Evolutionary conservation across 495 filamentous ascomycete genomes (phyloP), one percentile per base, ranked within the genome.

Genomic region (Neurospora sp.): DNA sequence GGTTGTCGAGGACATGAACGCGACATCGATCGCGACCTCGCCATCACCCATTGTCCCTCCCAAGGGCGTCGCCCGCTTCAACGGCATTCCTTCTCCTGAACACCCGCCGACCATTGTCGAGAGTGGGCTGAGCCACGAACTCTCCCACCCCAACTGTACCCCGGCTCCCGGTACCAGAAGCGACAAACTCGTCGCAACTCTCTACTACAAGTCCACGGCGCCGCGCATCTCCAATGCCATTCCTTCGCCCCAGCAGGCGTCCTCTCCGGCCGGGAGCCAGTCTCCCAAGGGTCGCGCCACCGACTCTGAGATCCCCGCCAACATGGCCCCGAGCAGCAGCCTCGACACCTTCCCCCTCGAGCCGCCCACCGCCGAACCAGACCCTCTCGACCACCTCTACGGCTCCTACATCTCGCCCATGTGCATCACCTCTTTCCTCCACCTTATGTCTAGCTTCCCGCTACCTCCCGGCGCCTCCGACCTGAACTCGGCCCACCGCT

Each of bases 401-500:
- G 92, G 91, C 11, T 88, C 88, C 3, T 91, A 90, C 75, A 87
- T 95, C 73, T 93, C 91, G 40, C 92, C 92, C 76, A 83, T 93
- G 76, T 93, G 91, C 82, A 85, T 96, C 78, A 92, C 92, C 37
- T 91, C 93, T 73, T 95, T 95, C 83, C 88, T 94, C 46, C 89
- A 92, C 74, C 89, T 90, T 69, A 86, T 94, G 79, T 89, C 92
- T 44, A 84, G 85, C n/a, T 89, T 94, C 53, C 90, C 90, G 16
- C 79, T 81, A 77, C 88, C 81, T 0, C 82, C 78, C 18, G 84
- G 82, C 83, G 88, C 83, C 76, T 85, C 83, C 80, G 88, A 87
- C 74, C 84, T 87, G 74, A 88, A 86, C 68, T 89, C 89, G 44
- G 89, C 89, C 41, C 91, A 94, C 79, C 88, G 91, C 72, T 92